Evolutionary conservation across 139 green algal genomes (phyloP).

Genomic region (Monoraphidium neglectum): DNA sequence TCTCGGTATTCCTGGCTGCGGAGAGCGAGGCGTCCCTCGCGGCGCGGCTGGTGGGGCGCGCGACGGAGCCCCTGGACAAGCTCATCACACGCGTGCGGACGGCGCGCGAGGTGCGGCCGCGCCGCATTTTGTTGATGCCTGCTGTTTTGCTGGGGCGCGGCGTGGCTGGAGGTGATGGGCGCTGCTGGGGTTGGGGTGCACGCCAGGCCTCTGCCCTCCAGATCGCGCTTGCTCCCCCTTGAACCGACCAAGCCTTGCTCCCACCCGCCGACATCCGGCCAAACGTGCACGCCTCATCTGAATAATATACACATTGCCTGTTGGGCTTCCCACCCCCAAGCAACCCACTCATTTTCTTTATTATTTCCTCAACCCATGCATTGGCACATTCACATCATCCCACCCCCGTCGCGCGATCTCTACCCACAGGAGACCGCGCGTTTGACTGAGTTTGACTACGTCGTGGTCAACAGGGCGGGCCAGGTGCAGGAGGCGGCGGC

Average conservation of each 20-base stretch:
- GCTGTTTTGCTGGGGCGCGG: not conserved
- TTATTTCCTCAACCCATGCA: not conserved
- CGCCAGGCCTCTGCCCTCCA: too few relatives aligned
- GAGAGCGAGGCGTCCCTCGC: constrained; percentile 84
- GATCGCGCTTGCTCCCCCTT: too few relatives aligned
- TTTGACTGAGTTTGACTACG: constrained; percentile 91
- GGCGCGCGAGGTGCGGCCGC: constrained; percentile 43
- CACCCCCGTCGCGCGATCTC: not conserved
- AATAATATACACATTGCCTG: too few relatives aligned
- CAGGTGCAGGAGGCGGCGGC: constrained; percentile 78
- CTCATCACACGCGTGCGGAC: constrained; percentile 78
- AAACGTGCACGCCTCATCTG: too few relatives aligned
- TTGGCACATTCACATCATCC: not conserved
- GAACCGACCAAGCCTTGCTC: too few relatives aligned
- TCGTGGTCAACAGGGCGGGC: constrained; percentile 89
- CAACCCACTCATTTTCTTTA: too few relatives aligned
- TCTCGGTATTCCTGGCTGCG: constrained; percentile 91
- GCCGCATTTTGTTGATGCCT: not conserved
- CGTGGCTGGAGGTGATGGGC: not conserved
- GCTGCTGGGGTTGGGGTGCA: too few relatives aligned
- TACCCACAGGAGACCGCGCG: constrained; percentile 55
- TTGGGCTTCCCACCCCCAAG: too few relatives aligned
- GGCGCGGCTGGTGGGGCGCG: constrained; percentile 73
- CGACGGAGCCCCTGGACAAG: constrained; percentile 87
- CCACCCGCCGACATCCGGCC: too few relatives aligned